Evolutionary conservation across 495 filamentous ascomycete genomes (phyloP), one percentile per base, ranked within the genome.

Genomic region (Hypoxylon cercidicola): DNA sequence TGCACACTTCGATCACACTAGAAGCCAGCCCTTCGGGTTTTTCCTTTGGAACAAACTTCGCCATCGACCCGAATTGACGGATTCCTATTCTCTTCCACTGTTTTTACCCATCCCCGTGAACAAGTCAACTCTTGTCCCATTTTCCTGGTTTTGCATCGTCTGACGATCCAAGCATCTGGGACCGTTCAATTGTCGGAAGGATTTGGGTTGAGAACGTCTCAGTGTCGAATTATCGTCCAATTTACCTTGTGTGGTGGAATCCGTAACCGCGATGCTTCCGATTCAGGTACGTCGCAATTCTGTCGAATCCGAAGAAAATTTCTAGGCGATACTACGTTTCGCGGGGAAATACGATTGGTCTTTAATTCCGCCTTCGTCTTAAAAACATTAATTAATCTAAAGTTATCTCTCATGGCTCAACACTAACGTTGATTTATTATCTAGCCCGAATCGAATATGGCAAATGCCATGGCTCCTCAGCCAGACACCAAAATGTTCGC

Each of bases 401-500:
- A 19, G 23, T 8, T 48, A 18, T 43, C 40, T 2, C 12, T 28
- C 19, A 34, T 46, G 19, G n/a, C 34, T 55, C 15, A 30, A 60
- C 51, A 44, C 60, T 63, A 19, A 68, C 40, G 39, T 55, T 45
- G 13, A 16, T 49, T 60, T 34, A 52, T 49, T 2, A 55, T 66
- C 12, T 56, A 74, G 71, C 71, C 71, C 32, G 71, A 74, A 49
- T 68, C 71, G 3, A 74, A 67, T 43, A 46, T 84, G 75, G 77
- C 78, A 7, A 74, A 71, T 64, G 72, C 79, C 41, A 79, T 82
- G 52, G 70, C 68, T n/a, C 79, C 81, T 21, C 56, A 61, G 40
- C 61, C 74, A 20, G 88, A 89, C 63, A 50, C 19, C 20, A 68
- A 58, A 34, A 60, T 63, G 65, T 52, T 81, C 82, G 68, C 77